Base-by-base conservation (phyloP, 179 eudicot genomes). In the Heliamphora pulchella region DNA sequence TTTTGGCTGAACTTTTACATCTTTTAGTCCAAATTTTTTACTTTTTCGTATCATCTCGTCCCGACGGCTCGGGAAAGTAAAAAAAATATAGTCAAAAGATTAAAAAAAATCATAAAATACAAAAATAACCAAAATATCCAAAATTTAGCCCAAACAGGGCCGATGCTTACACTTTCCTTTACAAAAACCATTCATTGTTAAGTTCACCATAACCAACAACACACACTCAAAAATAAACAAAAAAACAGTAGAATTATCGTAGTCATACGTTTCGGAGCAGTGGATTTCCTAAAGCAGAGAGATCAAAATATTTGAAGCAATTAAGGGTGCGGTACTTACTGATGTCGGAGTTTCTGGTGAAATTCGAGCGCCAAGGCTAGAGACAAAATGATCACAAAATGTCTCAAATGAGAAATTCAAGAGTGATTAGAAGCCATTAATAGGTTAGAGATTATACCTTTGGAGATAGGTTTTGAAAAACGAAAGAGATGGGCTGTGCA, bases 311-410 rank as follows among this genome's bases (percentile, higher is more conserved):
- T 20, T 2, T 57, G 65, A 74, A 78, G 74, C 61, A 66, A 66
- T 2, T 22, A 66, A 22, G 66, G 41, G 4, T 43, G 61, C 17
- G 47, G 70, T 50, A 31, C 81, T 78, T 74, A 88, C 90, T 72
- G 81, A 58, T 74, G 57, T 72, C 50, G 80, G 72, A 14, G 81
- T 20, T 69, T 71, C 18, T 55, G 80, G 65, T 39, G 88, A 86
- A 77, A 86, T 79, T 82, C 64, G 86, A 73, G 87, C 90, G 50
- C 90, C 88, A 31, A 86, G 67, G 77, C 90, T 88, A 82, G 13
- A 83, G 71, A 53, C n/a, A 62, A 43, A 78, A 43, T 18, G 15
- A 18, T 46, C 11, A 39, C 41, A 13, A 63, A 67, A 47, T 63
- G 74, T 63, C 3, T 8, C 44, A 61, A 71, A 67, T 1, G 17